Evolutionary conservation across 805 yeast genomes (phyloP), one percentile per base, ranked within the genome.

Genomic region (Clavispora phyllophila): DNA sequence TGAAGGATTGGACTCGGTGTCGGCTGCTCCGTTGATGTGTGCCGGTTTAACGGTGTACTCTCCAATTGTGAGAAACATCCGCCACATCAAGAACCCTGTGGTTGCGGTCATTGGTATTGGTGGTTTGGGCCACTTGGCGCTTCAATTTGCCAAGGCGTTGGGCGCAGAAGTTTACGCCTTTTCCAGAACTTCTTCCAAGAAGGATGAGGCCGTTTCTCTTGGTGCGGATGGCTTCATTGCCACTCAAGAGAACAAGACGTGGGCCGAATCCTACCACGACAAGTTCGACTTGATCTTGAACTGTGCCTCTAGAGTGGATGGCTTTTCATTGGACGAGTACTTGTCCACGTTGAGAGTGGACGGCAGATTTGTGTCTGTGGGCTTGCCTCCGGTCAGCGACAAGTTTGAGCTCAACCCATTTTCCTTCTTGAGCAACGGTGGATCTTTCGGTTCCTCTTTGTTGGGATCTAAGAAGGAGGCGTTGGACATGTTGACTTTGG

Each of bases 31-130:
- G 40, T 65, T 84, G 65, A 64, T 83, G 66, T 84, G 91, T 68
- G 91, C 87, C 43, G 91, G 91, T 42, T 66, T 82, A 57, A 84
- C 91, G 10, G 81, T 79, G 12, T 84, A 67, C 65, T 75, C 86
- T 7, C 91, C 91, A 42, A 62, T 84, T 51, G 66, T 74, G 45
- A 70, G 82, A 61, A 77, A 73, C 43, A 53, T 49, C 48, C 39
- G 42, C 36, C 33, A 40, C 38, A 17, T 41, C 27, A 40, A 45
- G 31, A 36, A 39, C 26, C 54, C 56, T 6, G 71, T 66, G 28
- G 68, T 83, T 32, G 95, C 93, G 41, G 65, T 79, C 46, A 62
- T 76, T 39, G 81, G 81, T 46, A 71, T 76, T 49, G 81, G 81
- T 55, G 81, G 81, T 35, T 65, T 76, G 49, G 81, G 81, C 24